Evolutionary conservation across 768 basidiomycete species (phyloP), one percentile per base, ranked within the genome.

Genomic region (Pisolithus marmoratus): DNA sequence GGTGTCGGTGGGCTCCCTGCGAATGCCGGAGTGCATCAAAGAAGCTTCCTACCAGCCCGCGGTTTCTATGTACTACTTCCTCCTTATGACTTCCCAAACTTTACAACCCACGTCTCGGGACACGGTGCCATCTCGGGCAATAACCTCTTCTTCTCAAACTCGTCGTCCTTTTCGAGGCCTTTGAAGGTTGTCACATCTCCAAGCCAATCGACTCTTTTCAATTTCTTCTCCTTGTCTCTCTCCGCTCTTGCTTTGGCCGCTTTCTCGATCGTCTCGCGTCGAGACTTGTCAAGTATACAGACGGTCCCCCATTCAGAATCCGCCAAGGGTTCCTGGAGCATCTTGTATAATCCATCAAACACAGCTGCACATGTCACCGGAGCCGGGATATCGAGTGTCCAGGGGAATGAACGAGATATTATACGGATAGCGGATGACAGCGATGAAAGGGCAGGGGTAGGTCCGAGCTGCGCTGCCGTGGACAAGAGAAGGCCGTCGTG

Each of bases 281-380:
- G 62, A 51, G 73, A 71, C 63, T 73, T 73, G 42, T 81, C 75
- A 24, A 50, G 60, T 9, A 17, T 26, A 5, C 74, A 60, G 17
- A 80, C 68, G 43, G 82, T 66, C 0, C 80, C 83, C 84, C 85
- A 87, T 58, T 87, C 86, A 4, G 83, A 83, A 53, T 87, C 83
- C 1, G 55, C 74, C 19, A 88, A 70, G 7, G 73, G 74, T 45
- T 78, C 69, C 46, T 85, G 80, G 24, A 88, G 67, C 44, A 63
- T 58, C 5, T 66, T 56, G 51, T 80, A 68, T 19, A 87, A 37
- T 3, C 73, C 78, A 27, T 79, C 76, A 72, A 84, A 84, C 5
- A 87, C 67, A 19, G 72, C 71, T 45, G 74, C 71, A 53, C 80
- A 82, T 2, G 81, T 81, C 43, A 75, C 52, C 0, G 64, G 62